Conservation (phyloP, 371 early-diverging fungal species). For the Syncephalastrum monosporum region DNA sequence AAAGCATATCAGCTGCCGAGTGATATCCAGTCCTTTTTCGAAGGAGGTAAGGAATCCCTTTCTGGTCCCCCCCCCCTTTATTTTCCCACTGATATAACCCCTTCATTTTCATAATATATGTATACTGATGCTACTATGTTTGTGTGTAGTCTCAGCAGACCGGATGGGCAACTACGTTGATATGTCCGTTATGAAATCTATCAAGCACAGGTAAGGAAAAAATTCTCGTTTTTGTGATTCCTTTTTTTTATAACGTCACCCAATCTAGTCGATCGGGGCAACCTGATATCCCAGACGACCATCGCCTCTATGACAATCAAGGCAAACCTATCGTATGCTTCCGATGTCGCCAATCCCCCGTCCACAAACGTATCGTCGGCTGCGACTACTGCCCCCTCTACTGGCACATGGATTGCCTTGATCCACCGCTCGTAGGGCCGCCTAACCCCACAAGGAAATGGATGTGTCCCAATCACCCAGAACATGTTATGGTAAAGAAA, state of each 20-base stretch:
- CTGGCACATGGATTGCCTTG: slow-evolving; percentile 90
- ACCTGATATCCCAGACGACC: slow-evolving; percentile 47
- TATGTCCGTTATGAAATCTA: slow-evolving; percentile 34
- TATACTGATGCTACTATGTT: not conserved
- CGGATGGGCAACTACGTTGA: slow-evolving; percentile 61
- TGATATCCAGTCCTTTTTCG: slow-evolving; percentile 47
- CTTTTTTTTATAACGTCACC: not conserved
- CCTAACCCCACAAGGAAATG: slow-evolving; percentile 67
- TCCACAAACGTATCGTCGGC: slow-evolving; percentile 55
- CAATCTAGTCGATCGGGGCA: slow-evolving; percentile 23
- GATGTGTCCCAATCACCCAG: slow-evolving; percentile 91
- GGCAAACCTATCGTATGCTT: slow-evolving; percentile 60
- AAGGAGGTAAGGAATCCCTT: slow-evolving; percentile 45
- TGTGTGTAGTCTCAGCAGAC: slow-evolving; percentile 51
- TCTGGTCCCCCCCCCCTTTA: too few relatives aligned
- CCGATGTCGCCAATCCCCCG: slow-evolving; percentile 58
- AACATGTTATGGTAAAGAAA: slow-evolving; percentile 49
- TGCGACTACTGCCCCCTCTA: slow-evolving; percentile 81
- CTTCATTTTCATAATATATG: slow-evolving; percentile 14
- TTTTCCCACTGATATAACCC: not conserved
- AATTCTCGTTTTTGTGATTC: slow-evolving; percentile 7
- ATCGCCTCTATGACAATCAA: slow-evolving; percentile 47
- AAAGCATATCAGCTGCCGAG: slow-evolving; percentile 42
- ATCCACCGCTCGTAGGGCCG: slow-evolving; percentile 66
- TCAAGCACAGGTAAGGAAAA: slow-evolving; percentile 27